Base-by-base conservation (phyloP, 23 red algal genomes). In the Agarophyton chilense region DNA sequence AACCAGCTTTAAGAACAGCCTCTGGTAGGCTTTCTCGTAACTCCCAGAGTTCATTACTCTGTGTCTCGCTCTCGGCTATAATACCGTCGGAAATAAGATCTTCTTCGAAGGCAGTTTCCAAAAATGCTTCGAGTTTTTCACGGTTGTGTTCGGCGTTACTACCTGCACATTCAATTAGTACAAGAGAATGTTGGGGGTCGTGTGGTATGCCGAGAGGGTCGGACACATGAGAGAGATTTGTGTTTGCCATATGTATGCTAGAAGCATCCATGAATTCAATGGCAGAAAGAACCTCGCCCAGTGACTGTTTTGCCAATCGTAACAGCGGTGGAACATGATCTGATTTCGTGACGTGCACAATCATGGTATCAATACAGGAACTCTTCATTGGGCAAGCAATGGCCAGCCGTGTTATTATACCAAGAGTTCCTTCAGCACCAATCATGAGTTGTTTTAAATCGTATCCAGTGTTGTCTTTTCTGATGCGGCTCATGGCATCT, bases 381-480 rank as follows among this genome's bases (percentile, higher is more conserved):
- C 88, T 82, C 66, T 80, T 74, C 34, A 86, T 84, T 31, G 89
- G 83, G 73, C 93, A 96, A 31, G 87, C 75, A 29, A 99, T 84
- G n/a, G 93, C 85, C 31, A 94, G 79, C 36, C 88, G 77, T 29
- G 97, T 99, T 63, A 99, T 95, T 14, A 99, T 53, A 6, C 97
- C 97, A n/a, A 99, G 87, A 29, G 97, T 96, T 41, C 97, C 97
- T 75, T 99, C 97, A 16, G 72, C 79, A 35, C 97, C 97, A 14
- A 99, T 99, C 55, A 96, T 89, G 19, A 96, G 61, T 75, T 95
- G 93, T 51, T 95, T 95, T 9, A 99, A 26, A 72, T 99, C 93
- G 63, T 99, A 99, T 8, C 97, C 97, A 19, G 97, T 99, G 35
- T 99, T 99, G 81, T 99, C 97, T 70, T 99, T 99, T 49, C 92